phyloP scores from a whole-genome alignment of 108 stramenopile genomes.

The Parietichytrium sp. region DNA sequence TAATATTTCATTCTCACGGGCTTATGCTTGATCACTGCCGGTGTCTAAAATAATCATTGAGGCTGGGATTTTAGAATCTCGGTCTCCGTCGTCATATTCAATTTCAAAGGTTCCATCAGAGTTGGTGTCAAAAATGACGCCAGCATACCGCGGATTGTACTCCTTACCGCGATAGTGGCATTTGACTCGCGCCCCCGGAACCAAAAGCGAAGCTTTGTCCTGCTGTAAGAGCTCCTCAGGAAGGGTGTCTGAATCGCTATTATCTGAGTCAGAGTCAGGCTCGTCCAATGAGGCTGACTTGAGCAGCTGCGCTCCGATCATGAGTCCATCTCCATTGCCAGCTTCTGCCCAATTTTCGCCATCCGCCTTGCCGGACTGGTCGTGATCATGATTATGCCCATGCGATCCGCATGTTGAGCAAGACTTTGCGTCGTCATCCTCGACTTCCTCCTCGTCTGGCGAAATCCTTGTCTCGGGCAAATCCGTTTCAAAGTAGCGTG shows the following conservation, averaged over 20 bases:
- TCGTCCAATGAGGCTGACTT: too few relatives aligned
- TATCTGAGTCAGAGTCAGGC: too few relatives aligned
- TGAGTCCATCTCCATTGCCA: not conserved
- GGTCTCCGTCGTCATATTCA: slow-evolving; percentile 12
- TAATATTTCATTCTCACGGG: too few relatives aligned
- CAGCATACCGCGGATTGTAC: slow-evolving; percentile 24
- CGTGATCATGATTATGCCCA: not conserved
- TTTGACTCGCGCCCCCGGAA: not conserved
- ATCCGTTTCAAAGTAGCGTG: not conserved
- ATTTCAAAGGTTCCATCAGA: not conserved
- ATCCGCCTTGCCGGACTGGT: too few relatives aligned
- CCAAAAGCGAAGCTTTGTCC: too few relatives aligned
- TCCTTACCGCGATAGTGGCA: slow-evolving; percentile 6
- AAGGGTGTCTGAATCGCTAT: too few relatives aligned
- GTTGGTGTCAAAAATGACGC: not conserved
- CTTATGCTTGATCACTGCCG: too few relatives aligned
- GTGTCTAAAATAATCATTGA: slow-evolving; percentile 13
- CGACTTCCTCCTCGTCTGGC: slow-evolving; percentile 13
- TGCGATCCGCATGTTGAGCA: not conserved
- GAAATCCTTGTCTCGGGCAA: not conserved
- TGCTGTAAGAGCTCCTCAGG: not conserved
- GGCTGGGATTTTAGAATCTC: not conserved
- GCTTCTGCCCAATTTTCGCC: too few relatives aligned
- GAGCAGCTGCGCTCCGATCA: too few relatives aligned
- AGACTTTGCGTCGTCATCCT: not conserved